Evolutionary conservation across 2,329 filamentous ascomycete species (phyloP).

Genomic region (Aspergillus uvarum): DNA sequence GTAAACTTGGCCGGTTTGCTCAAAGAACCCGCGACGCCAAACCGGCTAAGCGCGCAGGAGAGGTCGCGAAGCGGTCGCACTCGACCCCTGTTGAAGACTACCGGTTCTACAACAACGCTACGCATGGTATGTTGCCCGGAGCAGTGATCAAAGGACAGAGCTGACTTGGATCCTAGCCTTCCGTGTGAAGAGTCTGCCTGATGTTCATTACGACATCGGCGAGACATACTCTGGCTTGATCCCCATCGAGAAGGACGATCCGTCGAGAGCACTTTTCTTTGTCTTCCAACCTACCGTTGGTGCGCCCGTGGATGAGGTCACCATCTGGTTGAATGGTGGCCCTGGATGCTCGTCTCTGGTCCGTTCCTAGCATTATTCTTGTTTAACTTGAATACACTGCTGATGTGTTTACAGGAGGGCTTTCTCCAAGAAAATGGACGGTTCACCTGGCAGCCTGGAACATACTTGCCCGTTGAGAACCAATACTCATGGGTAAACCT

Average conservation of each 20-base stretch:
- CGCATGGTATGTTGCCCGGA: constrained; percentile 24
- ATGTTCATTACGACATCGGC: constrained; percentile 67
- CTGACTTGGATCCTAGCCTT: constrained; percentile 47
- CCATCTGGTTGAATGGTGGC: constrained; percentile 54
- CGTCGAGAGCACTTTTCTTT: constrained; percentile 48
- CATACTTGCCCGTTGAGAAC: constrained; percentile 63
- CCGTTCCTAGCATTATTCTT: neutral
- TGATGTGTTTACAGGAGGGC: constrained; percentile 59
- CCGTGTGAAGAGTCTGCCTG: constrained; percentile 66
- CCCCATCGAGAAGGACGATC: constrained; percentile 53
- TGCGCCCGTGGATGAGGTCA: constrained; percentile 45
- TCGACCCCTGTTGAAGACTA: constrained; percentile 21
- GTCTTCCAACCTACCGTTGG: constrained; percentile 50
- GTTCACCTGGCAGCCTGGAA: constrained; percentile 70
- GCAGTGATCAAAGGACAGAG: neutral
- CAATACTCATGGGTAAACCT: constrained; percentile 73
- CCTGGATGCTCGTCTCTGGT: constrained; percentile 43
- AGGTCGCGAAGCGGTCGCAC: constrained; percentile 15
- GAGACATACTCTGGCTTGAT: constrained; percentile 52
- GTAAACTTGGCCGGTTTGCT: constrained; percentile 28
- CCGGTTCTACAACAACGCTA: constrained; percentile 28
- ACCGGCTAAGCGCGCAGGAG: constrained; percentile 20
- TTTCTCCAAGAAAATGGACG: constrained; percentile 77
- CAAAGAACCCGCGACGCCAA: constrained; percentile 24
- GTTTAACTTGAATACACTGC: neutral